Evolutionary conservation across 352 stramenopile genomes (phyloP), one percentile per base, ranked within the genome.

Genomic region (Phytopythium kandeliae): DNA sequence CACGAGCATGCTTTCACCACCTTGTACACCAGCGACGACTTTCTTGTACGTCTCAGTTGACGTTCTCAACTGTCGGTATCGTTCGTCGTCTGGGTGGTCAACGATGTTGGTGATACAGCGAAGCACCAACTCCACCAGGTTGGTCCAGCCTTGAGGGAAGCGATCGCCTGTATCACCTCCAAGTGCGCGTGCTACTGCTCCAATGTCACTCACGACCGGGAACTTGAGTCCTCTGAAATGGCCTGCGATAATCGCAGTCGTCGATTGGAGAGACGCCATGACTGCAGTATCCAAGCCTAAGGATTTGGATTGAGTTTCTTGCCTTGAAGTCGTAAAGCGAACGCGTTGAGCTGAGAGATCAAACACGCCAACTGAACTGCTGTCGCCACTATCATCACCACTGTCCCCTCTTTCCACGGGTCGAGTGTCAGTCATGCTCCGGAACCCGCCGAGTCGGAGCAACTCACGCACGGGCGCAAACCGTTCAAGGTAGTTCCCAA

Each of bases 91-190:
- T 0, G 76, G 66, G 15, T 87, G 54, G n/a, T 44, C 63, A 9
- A 82, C 31, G 22, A 89, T 67, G 41, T 87, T 87, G 1, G 58
- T 36, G 8, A 89, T 34, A 30, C 78, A 89, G 21, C 80, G 65
- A 0, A 68, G 25, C 2, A 51, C 65, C 0, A 89, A 33, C 41
- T 86, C 67, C 16, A 79, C 48, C 3, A 82, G 60, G 10, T 64
- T 59, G 5, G 51, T 53, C 75, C 74, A 86, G 0, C 46, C 54
- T 13, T 49, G 37, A 0, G 48, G 50, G 2, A 51, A 60, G 16
- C 44, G 37, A 34, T 60, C 54, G 4, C 51, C 16, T 1, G 30
- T n/a, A 1, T 46, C 45, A 42, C 30, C 30, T 0, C 40, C 56
- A 11, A 86, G 51, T 1, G 69, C 73, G 28, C 75, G 68, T 0